Conservation (phyloP, 176 grass and related monocot species). For the Musa troglodytarum region DNA sequence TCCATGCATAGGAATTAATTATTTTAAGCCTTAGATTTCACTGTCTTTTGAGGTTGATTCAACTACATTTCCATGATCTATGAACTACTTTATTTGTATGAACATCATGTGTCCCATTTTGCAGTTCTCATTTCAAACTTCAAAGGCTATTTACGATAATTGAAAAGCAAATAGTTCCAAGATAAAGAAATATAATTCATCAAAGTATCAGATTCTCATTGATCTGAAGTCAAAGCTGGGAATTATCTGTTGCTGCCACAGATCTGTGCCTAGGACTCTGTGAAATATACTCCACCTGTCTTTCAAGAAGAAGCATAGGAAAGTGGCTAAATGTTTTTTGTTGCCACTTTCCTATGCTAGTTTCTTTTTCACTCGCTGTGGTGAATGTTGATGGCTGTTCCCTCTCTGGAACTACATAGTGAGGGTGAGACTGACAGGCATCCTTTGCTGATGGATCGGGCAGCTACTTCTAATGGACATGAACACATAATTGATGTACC, state of each 20-base stretch:
- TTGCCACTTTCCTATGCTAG: background rate
- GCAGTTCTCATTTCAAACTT: no score
- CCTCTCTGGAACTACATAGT: background rate
- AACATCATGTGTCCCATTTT: no score
- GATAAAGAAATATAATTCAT: background rate
- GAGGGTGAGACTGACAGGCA: conserved; percentile 5
- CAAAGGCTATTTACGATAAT: no score
- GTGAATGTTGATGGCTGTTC: conserved; percentile 15
- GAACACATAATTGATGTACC: conserved; percentile 79
- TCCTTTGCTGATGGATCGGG: conserved; percentile 45
- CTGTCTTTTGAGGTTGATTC: no score
- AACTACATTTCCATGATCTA: no score
- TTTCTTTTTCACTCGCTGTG: background rate
- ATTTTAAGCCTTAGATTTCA: no score
- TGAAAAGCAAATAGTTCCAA: no score
- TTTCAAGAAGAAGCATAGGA: background rate
- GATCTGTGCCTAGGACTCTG: background rate
- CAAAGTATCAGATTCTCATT: background rate
- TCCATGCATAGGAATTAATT: no score
- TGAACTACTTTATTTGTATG: no score
- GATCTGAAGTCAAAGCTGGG: background rate
- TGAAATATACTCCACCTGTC: no score
- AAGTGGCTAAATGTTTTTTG: background rate
- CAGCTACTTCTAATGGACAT: conserved; percentile 27
- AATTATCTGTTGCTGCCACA: background rate